phyloP scores from a whole-genome alignment of 2,329 filamentous ascomycete species.

The Dactylella cylindrospora region DNA sequence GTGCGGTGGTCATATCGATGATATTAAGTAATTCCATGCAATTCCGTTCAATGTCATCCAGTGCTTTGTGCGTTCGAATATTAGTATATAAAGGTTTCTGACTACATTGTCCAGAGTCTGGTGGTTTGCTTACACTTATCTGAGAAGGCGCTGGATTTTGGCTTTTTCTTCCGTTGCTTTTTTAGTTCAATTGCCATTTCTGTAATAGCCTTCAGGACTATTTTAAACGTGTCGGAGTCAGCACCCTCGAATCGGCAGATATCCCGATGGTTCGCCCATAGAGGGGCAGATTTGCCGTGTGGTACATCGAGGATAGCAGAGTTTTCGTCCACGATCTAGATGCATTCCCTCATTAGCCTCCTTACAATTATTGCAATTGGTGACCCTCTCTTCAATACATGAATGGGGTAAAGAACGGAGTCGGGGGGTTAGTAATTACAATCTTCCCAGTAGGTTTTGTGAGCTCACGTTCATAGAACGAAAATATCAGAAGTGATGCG shows the following conservation, averaged over 20 bases:
- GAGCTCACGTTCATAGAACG: conserved; percentile 11
- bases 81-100: too few species aligned
- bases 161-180: background rate
- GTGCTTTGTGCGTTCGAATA: too few species aligned
- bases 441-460: too few species aligned
- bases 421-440: too few species aligned
- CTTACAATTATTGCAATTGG: too few species aligned
- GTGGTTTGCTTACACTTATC: conserved; percentile 13
- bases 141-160: background rate
- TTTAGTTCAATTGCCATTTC: conserved; percentile 8
- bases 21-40: conserved; percentile 11
- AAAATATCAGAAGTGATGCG: conserved; percentile 1
- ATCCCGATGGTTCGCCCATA: conserved; percentile 8
- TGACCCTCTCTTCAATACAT: too few species aligned
- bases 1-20: background rate
- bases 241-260: conserved; percentile 6
- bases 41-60: conserved; percentile 2
- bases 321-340: too few species aligned
- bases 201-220: background rate
- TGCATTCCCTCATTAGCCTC: too few species aligned
- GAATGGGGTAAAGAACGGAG: too few species aligned
- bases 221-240: conserved; percentile 11
- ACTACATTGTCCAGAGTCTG: too few species aligned
- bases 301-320: conserved; percentile 9
- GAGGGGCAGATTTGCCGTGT: conserved; percentile 9